These are phyloP conservation scores for Phaseolus lunatus DNA, from an alignment of 306 rosid species.

Conservation along the genomic window DNA sequence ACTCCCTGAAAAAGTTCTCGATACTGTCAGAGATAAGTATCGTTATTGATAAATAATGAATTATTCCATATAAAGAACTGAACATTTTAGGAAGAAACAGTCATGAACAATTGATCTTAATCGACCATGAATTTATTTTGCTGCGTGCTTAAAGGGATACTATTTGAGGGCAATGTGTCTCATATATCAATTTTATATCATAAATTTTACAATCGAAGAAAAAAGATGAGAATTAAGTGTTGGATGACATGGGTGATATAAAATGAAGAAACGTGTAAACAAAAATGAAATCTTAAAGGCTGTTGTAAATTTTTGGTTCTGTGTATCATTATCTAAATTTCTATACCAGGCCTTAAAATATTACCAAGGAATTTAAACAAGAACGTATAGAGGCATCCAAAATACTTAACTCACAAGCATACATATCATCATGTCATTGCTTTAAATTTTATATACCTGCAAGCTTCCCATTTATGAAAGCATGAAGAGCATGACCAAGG, in stretches of 20 bases:
- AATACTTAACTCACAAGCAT: neutral
- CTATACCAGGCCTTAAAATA: too few relatives aligned
- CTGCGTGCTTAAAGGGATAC: neutral
- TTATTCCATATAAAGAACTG: slow-evolving; percentile 3
- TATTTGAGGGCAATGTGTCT: neutral
- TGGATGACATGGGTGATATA: neutral
- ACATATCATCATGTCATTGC: neutral
- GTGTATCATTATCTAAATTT: neutral
- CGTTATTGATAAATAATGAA: neutral
- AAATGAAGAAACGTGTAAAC: neutral
- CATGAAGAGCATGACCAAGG: slow-evolving; percentile 89
- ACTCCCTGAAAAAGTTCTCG: slow-evolving; percentile 63
- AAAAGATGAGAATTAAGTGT: neutral
- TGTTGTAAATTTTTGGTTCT: neutral
- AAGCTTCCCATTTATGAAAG: slow-evolving; percentile 74
- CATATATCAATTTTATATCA: neutral
- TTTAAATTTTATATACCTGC: slow-evolving; percentile 57
- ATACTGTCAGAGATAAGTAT: neutral
- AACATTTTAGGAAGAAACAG: neutral
- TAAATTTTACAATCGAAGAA: neutral
- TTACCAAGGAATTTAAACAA: neutral
- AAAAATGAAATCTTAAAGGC: neutral
- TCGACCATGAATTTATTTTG: neutral
- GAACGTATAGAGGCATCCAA: neutral
- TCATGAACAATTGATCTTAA: neutral